phyloP scores from a whole-genome alignment of 23 red algal genomes.

The Pyropia haitanensis region DNA sequence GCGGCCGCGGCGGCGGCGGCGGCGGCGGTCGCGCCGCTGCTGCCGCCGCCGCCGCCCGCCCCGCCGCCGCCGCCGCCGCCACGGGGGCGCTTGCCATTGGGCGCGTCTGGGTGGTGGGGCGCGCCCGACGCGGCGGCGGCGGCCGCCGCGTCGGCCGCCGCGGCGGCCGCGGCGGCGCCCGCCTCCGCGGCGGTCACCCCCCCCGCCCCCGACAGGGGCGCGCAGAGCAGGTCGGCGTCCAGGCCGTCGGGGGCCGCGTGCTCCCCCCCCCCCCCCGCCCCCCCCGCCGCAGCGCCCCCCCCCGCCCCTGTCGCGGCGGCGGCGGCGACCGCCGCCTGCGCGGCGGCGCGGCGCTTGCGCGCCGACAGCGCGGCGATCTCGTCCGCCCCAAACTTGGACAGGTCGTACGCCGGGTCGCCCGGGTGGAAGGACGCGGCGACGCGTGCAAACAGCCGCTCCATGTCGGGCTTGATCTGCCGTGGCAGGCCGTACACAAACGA shows the following conservation, averaged over 20 bases:
- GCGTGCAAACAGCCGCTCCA: slow-evolving; percentile 73
- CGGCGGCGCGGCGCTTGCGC: slow-evolving; percentile 28
- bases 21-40: too few relatives aligned
- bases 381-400: slow-evolving; percentile 41
- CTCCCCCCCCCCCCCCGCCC: slow-evolving; percentile 7
- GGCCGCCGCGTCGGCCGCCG: too few relatives aligned
- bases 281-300: neutral
- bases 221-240: too few relatives aligned
- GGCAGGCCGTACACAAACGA: slow-evolving; percentile 77
- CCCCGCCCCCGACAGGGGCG: too few relatives aligned
- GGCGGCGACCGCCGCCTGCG: slow-evolving; percentile 10
- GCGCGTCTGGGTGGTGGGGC: too few relatives aligned
- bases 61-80: too few relatives aligned
- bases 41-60: too few relatives aligned
- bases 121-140: too few relatives aligned
- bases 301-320: slow-evolving; percentile 13
- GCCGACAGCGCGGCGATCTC: slow-evolving; percentile 38
- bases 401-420: slow-evolving; percentile 55
- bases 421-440: slow-evolving; percentile 72
- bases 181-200: too few relatives aligned
- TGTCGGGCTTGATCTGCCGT: slow-evolving; percentile 77
- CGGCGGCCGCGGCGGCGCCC: too few relatives aligned
- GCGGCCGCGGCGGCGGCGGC: too few relatives aligned
- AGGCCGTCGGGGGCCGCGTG: slow-evolving; percentile 14
- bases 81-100: too few relatives aligned